A percentile compares a stretch with the other conserved stretches of the same genome.
Conservation (phyloP, 768 basidiomycete genomes). For the Leucogyrophana mollusca region DNA sequence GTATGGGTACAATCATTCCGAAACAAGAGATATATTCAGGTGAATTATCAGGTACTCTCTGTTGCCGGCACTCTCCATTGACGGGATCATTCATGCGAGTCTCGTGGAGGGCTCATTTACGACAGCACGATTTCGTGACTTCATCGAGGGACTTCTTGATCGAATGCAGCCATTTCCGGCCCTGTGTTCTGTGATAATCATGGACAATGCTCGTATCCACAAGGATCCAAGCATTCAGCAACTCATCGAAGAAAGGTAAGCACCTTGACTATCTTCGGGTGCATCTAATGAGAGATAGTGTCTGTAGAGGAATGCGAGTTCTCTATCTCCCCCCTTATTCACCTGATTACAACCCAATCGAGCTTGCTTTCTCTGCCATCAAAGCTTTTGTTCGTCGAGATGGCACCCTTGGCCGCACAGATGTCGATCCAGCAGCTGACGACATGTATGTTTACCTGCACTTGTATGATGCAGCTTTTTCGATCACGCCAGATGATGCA, state of each 20-base stretch:
- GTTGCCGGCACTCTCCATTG: too few relatives aligned
- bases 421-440: too few relatives aligned
- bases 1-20: too few relatives aligned
- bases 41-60: too few relatives aligned
- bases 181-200: slow-evolving; percentile 35
- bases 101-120: slow-evolving; percentile 27
- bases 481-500: too few relatives aligned
- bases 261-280: too few relatives aligned
- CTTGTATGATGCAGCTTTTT: too few relatives aligned
- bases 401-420: too few relatives aligned
- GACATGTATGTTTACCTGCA: too few relatives aligned
- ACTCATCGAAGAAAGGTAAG: slow-evolving; percentile 31
- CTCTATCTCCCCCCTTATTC: slow-evolving; percentile 31
- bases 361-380: slow-evolving; percentile 26
- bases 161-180: slow-evolving; percentile 37
- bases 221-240: slow-evolving; percentile 23
- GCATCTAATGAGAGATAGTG: too few relatives aligned
- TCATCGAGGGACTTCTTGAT: slow-evolving; percentile 32
- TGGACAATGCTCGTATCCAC: slow-evolving; percentile 40
- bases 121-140: slow-evolving; percentile 22
- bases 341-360: slow-evolving; percentile 29
- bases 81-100: too few relatives aligned
- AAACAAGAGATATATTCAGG: too few relatives aligned
- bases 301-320: slow-evolving; percentile 3
- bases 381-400: slow-evolving; percentile 9